These are phyloP conservation scores for Stephania cephalantha DNA, from an alignment of 164 flowering plant species.

Conservation along the genomic window DNA sequence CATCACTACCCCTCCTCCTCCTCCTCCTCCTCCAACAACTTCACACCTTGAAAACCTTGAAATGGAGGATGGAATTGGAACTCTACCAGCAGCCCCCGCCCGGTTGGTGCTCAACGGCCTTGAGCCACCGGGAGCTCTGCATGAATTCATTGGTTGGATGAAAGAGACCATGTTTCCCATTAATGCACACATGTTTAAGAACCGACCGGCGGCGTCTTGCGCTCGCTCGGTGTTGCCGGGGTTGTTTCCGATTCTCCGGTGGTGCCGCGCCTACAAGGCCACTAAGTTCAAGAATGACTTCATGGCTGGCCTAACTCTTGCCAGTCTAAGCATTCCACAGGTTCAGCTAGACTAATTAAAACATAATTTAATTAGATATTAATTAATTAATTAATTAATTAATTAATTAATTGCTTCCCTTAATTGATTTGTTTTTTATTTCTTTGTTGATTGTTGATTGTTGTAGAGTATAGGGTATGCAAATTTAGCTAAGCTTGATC, in stretches of 20 bases:
- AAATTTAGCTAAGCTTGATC: constrained; percentile 74
- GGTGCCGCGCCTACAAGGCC: constrained; percentile 53
- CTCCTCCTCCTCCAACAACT: too few species aligned
- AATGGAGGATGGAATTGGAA: not conserved
- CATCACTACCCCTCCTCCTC: not conserved
- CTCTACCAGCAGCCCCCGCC: constrained; percentile 20
- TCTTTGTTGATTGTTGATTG: not conserved
- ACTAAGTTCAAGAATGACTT: constrained; percentile 50
- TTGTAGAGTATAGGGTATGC: constrained; percentile 83
- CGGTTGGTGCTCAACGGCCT: constrained; percentile 42
- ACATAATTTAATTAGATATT: too few species aligned
- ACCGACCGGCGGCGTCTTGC: constrained; percentile 4
- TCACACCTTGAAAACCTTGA: constrained; percentile 18
- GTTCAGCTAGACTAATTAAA: too few species aligned
- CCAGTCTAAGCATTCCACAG: constrained; percentile 86
- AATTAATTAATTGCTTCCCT: not conserved
- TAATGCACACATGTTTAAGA: constrained; percentile 14
- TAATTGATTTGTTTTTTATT: not conserved
- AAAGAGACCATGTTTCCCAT: constrained; percentile 30
- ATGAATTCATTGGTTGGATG: constrained; percentile 31
- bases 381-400: not conserved
- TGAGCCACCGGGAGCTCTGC: constrained; percentile 44
- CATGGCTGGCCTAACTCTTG: constrained; percentile 74
- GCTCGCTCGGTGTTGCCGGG: constrained; percentile 27
- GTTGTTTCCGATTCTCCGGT: constrained; percentile 62